Evolutionary conservation across 495 filamentous ascomycete species (phyloP).

Genomic region (Baudoinia panamericana): DNA sequence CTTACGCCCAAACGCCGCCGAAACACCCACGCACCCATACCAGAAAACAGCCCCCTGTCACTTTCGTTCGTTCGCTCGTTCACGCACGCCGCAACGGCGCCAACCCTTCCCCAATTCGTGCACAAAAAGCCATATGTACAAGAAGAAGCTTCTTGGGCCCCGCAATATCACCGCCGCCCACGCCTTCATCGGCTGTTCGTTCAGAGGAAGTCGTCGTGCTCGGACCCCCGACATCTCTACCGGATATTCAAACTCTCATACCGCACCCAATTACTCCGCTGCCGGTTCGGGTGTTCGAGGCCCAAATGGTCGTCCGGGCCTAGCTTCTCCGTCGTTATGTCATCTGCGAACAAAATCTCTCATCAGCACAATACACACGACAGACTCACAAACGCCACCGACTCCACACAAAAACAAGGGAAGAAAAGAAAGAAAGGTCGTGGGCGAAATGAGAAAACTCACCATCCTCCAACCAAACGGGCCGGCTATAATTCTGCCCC

Average conservation of each 20-base stretch:
- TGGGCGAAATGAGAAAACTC: conserved; percentile 25
- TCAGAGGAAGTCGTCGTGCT: no score
- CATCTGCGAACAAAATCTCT: conserved; percentile 41
- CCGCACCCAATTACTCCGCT: conserved; percentile 42
- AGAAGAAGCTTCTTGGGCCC: no score
- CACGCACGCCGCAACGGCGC: no score
- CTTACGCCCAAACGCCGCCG: no score
- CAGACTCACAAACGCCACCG: neutral
- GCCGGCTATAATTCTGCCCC: conserved; percentile 49
- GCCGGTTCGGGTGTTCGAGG: conserved; percentile 79
- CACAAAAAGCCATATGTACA: no score
- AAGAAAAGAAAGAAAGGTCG: neutral
- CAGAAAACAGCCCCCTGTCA: no score
- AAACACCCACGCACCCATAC: no score
- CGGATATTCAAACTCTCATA: conserved; percentile 56
- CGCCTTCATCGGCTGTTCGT: no score
- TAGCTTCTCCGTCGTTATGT: conserved; percentile 64
- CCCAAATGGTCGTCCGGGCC: conserved; percentile 68
- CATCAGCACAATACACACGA: conserved; percentile 19
- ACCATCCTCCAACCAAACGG: conserved; percentile 82
- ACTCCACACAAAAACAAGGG: neutral
- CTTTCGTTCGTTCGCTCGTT: no score
- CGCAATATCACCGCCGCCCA: no score
- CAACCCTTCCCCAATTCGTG: no score
- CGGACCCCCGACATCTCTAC: no score